These are phyloP conservation scores for Metschnikowia drakensbergensis DNA, from an alignment of 805 yeast genomes.

Conservation along the genomic window DNA sequence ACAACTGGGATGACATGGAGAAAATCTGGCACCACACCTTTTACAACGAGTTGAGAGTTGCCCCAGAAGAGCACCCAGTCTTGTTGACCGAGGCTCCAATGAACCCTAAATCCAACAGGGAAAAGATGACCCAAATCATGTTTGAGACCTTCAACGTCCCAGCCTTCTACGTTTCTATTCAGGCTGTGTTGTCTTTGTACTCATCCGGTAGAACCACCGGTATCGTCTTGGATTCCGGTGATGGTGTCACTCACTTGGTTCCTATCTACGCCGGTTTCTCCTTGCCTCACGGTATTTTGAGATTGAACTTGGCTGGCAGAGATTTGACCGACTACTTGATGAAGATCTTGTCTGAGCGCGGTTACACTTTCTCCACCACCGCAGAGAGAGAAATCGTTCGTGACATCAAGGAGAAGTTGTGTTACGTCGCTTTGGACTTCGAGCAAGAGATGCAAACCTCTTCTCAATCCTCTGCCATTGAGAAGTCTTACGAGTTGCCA, in stretches of 20 bases:
- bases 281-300: constrained; percentile 96
- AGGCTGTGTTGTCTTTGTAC: constrained; percentile 96
- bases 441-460: constrained; percentile 99
- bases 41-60: constrained; percentile 99
- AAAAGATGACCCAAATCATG: constrained; percentile 99
- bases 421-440: constrained; percentile 98
- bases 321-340: constrained; percentile 98
- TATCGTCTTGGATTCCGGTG: constrained; percentile 99
- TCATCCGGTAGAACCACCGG: constrained; percentile 99
- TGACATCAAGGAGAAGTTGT: constrained; percentile 96
- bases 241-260: constrained; percentile 99
- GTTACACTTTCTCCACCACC: constrained; percentile 97
- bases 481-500: constrained; percentile 98
- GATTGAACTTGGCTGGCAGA: constrained; percentile 99
- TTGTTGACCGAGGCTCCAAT: constrained; percentile 99
- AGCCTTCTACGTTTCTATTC: constrained; percentile 98
- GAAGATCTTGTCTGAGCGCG: constrained; percentile 98
- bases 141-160: constrained; percentile 99
- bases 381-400: constrained; percentile 97
- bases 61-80: constrained; percentile 99
- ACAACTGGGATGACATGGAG: constrained; percentile 99
- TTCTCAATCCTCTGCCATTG: constrained; percentile 95
- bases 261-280: constrained; percentile 99
- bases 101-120: constrained; percentile 99
- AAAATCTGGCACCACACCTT: constrained; percentile 99